Base-by-base conservation (phyloP, 345 rosid species). In the Clarkia xantiana region DNA sequence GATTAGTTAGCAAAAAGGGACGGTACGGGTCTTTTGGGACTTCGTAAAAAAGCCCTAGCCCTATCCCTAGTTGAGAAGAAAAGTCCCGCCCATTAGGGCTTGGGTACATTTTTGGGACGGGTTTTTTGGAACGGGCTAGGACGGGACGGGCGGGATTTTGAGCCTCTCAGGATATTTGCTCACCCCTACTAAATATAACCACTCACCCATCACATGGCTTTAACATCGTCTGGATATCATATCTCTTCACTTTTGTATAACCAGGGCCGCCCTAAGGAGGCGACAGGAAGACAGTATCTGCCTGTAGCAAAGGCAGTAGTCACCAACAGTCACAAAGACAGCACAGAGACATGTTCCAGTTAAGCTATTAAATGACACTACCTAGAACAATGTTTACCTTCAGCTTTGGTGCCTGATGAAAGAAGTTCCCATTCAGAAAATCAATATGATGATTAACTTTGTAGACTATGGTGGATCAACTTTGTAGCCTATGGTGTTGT, bases 181-280 rank as follows among this genome's bases (percentile, higher is more conserved):
- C n/a, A n/a, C n/a, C n/a, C n/a, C n/a, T n/a, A n/a, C n/a, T n/a
- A n/a, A n/a, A n/a, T n/a, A n/a, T n/a, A n/a, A n/a, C n/a, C n/a
- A n/a, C 9, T 56, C 71, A 91, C 96, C 96, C 98, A 54, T 91
- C 83, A 66, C 25, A 75, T 16, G 94, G 98, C 72, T 71, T 75
- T 47, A 91, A 80, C 98, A 86, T 84, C 25, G 84, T 86, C 71
- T 58, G 77, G 52, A 84, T 69, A 71, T 83, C 66, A 54, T 86
- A 91, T 18, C 60, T 72, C 64, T 64, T 52, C 10, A 62, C 83
- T 80, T 73, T 84, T 17, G 70, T 47, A 59, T 91, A 91, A 59
- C 74, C 80, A 64, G 96, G 98, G 41, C 96, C 96, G 4, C 98
- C 98, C 94, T 96, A 86, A 8, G 98, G 94, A 60, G 96, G 96